Base-by-base conservation (phyloP, 2,329 filamentous ascomycete genomes). In the Pseudofabraea citricarpa region DNA sequence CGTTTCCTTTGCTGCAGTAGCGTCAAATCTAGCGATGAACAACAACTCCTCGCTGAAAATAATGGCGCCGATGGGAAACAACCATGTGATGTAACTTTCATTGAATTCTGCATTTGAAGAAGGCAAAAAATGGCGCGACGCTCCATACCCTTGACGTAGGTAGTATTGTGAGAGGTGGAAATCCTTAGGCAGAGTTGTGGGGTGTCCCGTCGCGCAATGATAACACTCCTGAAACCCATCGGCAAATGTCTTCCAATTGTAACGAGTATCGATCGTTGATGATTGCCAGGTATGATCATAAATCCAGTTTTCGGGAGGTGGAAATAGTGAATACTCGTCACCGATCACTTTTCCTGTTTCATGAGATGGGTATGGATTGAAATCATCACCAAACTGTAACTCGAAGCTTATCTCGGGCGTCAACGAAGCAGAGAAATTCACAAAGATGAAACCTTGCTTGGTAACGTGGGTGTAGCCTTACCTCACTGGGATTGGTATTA, bases 191-290 rank as follows among this genome's bases (percentile, higher is more conserved):
- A 41, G 39, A 2, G 39, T 41, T 13, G 39, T 39, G 12, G 72
- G 72, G 45, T 74, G 71, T 2, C 69, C 67, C 2, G 68, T 73
- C 27, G 66, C 64, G 52, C 71, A 74, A 56, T 75, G 72, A 54
- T 74, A 75, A 57, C 68, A 71, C 43, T 70, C 71, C 54, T 75
- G 74, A 59, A 70, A 74, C 55, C 74, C 73, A 49, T 75, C 71
- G 19, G 64, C 59, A 13, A 16, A 31, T 23, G 8, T 26, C n/a
- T 20, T 19, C 20, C 32, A 36, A 38, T 21, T 41, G 16, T 38
- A 35, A 12, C 21, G 21, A 13, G n/a, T 36, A 9, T 18, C 38
- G 27, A 19, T 19, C 6, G 26, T 19, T 13, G 24, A 15, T 9
- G 26, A 32, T 13, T 32, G 13, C 39, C 39, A 41, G 18, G 39